phyloP scores from a whole-genome alignment of 148 eudicot species.

The Rhododendron mucronatum region DNA sequence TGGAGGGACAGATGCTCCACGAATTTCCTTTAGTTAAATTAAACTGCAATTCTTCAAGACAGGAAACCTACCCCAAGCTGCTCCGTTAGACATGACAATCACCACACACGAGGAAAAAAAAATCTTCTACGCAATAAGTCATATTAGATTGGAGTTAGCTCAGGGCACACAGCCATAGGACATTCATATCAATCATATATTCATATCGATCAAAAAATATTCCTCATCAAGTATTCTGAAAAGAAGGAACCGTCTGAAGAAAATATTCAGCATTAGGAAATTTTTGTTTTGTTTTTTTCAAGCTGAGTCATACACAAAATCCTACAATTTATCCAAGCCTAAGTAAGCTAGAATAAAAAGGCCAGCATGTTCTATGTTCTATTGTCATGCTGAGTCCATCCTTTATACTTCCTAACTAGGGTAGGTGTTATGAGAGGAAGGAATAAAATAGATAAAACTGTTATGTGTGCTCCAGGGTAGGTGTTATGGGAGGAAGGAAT shows the following conservation, averaged over 20 bases:
- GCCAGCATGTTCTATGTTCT: not conserved
- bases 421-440: not conserved
- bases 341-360: not conserved
- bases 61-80: not conserved
- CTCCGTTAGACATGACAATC: not conserved
- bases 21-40: not conserved
- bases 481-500: not conserved
- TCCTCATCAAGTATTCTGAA: not conserved
- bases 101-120: not conserved
- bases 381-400: not conserved
- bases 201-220: not conserved
- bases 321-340: not conserved
- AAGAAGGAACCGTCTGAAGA: not conserved
- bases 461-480: not conserved
- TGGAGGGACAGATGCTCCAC: not conserved
- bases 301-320: not conserved
- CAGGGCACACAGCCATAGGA: not conserved
- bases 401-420: not conserved
- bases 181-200: not conserved
- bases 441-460: not conserved
- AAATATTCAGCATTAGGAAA: not conserved
- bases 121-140: not conserved
- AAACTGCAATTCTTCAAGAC: not conserved
- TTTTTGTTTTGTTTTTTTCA: not conserved
- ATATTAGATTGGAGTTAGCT: not conserved